Conservation (phyloP, 805 yeast species). For the Candida stauntonica region DNA sequence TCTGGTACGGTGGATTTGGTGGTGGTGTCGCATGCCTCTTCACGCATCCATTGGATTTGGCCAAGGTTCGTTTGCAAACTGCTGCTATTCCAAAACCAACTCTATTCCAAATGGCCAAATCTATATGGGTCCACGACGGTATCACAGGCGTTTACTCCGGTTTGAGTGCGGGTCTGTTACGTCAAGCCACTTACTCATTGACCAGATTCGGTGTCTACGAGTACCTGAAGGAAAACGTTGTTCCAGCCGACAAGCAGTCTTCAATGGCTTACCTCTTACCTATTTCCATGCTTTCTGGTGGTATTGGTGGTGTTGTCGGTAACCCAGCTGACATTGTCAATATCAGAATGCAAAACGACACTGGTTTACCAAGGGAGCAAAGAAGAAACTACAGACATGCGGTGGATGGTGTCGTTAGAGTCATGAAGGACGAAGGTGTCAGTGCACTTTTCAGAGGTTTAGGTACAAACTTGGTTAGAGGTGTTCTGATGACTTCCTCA, state of each 20-base stretch:
- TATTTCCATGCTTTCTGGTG: constrained; percentile 82
- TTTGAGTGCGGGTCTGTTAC: constrained; percentile 69
- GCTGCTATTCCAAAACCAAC: constrained; percentile 64
- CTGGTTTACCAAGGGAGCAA: constrained; percentile 55
- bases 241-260: constrained; percentile 41
- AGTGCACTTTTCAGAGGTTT: constrained; percentile 65
- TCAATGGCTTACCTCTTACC: constrained; percentile 61
- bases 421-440: constrained; percentile 56
- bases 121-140: constrained; percentile 64
- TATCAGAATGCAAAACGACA: constrained; percentile 88
- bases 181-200: constrained; percentile 88
- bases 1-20: constrained; percentile 68
- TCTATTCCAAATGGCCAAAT: constrained; percentile 54
- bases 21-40: constrained; percentile 62
- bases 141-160: constrained; percentile 71
- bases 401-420: constrained; percentile 64
- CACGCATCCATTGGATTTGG: constrained; percentile 82
- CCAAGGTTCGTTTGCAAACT: constrained; percentile 83
- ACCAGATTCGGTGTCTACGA: constrained; percentile 87
- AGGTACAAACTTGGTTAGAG: constrained; percentile 73
- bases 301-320: constrained; percentile 79
- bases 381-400: constrained; percentile 77
- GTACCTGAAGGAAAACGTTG: constrained; percentile 54
- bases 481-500: constrained; percentile 84
- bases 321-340: constrained; percentile 87